phyloP scores from a whole-genome alignment of 116 monocot species.

The Posidonia oceanica region DNA sequence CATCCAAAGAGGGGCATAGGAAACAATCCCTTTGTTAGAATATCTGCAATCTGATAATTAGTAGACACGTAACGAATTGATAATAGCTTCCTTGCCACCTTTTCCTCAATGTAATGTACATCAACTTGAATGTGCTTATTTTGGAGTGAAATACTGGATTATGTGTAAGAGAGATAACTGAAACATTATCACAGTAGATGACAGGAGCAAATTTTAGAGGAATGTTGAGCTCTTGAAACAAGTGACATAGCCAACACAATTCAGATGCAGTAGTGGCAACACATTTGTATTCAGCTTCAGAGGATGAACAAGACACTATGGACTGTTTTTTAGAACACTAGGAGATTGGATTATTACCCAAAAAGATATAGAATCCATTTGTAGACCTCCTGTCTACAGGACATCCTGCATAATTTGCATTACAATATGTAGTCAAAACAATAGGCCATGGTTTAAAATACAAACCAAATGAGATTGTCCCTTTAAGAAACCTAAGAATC shows the following conservation, averaged over 20 bases:
- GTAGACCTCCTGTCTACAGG: not conserved
- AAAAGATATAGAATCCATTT: not conserved
- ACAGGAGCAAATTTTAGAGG: not conserved
- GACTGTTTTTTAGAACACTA: not conserved
- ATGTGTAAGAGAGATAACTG: no score
- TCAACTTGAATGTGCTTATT: no score
- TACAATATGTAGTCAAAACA: not conserved
- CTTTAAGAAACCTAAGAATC: no score
- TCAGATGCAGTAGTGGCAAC: not conserved
- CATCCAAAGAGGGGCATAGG: no score
- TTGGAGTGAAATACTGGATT: no score
- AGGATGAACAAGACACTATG: not conserved
- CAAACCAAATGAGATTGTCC: no score
- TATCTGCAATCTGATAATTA: no score
- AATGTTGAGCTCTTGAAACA: not conserved
- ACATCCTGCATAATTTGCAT: not conserved
- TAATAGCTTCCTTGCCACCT: no score
- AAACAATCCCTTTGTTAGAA: no score
- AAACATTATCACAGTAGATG: not conserved
- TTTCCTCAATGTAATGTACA: no score
- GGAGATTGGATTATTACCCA: not conserved
- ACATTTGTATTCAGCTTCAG: not conserved
- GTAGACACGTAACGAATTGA: no score
- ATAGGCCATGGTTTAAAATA: no score
- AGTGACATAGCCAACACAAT: not conserved